Evolutionary conservation across 208 protist species (phyloP), one percentile per base, ranked within the genome.

Genomic region (Trypanosoma scelopori): DNA sequence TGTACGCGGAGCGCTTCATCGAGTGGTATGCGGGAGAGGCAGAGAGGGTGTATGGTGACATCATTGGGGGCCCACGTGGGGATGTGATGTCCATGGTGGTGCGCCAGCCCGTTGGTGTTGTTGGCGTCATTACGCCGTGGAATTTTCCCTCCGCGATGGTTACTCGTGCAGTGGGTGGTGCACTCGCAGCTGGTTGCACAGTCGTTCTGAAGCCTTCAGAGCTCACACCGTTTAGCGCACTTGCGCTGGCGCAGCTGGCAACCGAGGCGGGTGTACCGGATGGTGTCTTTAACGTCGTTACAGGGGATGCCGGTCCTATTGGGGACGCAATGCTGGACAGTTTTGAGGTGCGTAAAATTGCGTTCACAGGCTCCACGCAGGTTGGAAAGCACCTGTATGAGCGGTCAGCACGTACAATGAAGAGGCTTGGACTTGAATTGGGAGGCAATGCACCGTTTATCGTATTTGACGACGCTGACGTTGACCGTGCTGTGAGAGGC

Each of bases 391-490:
- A 73, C 28, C 76, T 97, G 35, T 87, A 78, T 53, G 69, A 55
- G 28, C 56, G 76, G 25, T 80, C 81, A 22, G 76, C 84, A 15
- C 63, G 81, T 20, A 88, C 87, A n/a, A 69, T 94, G 69, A 94
- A 95, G 56, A 87, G 82, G 71, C 43, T 91, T 18, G 81, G 79
- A 12, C 70, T 98, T 32, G 95, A 98, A 71, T 79, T 98, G 13
- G 95, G 95, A 53, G 95, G 95, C n/a, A 97, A 96, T 74, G 92
- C 86, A 45, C 89, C 93, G 5, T 84, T 92, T 49, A 78, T 97
- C 43, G 89, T 97, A 12, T 91, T 96, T 53, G 82, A 89, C 12
- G 93, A 97, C 64, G 93, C 91, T 3, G 85, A 96, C 65, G 39
- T 97, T 11, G 69, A 79, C 1, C 64, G 71, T 3, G 87, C 92